These are phyloP conservation scores for Phytophthora constricta DNA, from an alignment of 352 stramenopile species.

Conservation along the genomic window DNA sequence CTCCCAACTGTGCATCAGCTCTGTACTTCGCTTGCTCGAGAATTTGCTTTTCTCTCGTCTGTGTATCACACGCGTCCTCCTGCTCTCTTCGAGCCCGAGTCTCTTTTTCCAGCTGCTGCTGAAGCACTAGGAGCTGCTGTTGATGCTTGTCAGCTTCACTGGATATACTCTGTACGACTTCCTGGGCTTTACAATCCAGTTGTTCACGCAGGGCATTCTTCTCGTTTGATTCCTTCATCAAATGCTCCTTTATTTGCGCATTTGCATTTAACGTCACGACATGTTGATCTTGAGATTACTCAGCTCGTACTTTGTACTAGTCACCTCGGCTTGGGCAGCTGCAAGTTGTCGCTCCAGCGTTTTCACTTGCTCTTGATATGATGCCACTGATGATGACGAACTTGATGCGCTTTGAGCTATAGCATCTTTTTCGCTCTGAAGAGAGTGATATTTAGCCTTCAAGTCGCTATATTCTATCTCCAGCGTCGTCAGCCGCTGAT, in stretches of 20 bases:
- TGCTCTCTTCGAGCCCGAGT: slow-evolving; percentile 22
- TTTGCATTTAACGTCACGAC: slow-evolving; percentile 33
- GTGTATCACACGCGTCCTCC: slow-evolving; percentile 26
- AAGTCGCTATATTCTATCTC: slow-evolving; percentile 20
- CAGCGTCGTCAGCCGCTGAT: slow-evolving; percentile 19
- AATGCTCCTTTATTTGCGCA: slow-evolving; percentile 46
- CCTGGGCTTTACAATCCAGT: slow-evolving; percentile 22
- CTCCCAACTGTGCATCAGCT: too few relatives aligned
- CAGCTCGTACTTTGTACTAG: slow-evolving; percentile 33
- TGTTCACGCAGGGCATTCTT: slow-evolving; percentile 47
- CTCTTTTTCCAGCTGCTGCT: slow-evolving; percentile 32
- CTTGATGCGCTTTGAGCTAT: slow-evolving; percentile 5
- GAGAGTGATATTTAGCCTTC: slow-evolving; percentile 11
- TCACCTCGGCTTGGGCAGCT: slow-evolving; percentile 20
- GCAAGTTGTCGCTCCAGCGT: slow-evolving; percentile 20
- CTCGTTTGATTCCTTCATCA: slow-evolving; percentile 51
- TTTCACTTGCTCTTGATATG: slow-evolving; percentile 20
- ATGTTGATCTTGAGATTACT: slow-evolving; percentile 43
- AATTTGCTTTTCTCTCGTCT: slow-evolving; percentile 32
- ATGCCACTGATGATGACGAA: slow-evolving; percentile 6
- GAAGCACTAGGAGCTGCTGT: slow-evolving; percentile 20
- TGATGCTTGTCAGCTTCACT: slow-evolving; percentile 12
- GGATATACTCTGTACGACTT: slow-evolving; percentile 10
- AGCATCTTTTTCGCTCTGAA: slow-evolving; percentile 22
- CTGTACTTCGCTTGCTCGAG: slow-evolving; percentile 34